Base-by-base conservation (phyloP, 140 eudicot genomes). In the Cichorium intybus region DNA sequence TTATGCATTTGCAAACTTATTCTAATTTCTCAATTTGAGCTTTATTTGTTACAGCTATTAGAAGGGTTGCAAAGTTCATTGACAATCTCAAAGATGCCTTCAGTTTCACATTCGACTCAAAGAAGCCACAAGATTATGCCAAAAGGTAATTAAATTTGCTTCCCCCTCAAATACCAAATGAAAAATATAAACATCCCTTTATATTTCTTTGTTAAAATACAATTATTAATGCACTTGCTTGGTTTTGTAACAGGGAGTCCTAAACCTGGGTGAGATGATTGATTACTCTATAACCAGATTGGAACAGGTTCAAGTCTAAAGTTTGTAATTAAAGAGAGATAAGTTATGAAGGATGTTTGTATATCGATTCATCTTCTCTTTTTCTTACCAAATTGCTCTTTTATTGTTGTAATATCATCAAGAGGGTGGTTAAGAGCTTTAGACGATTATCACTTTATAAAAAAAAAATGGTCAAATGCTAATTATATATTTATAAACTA, bases 11-110 rank as follows among this genome's bases (percentile, higher is more conserved):
- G 61, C 16, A 24, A 9, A 12, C 57, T 73, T 53, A 7, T 35
- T 68, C 10, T 27, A 5, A 20, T 10, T 62, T 24, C 24, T 7
- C 31, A 8, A 11, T 39, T 59, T 9, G 6, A 15, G 1, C 26
- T 26, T 27, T 46, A 31, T 61, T 81, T 23, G 50, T 35, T 69
- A 35, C 82, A 91, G 98, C 75, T 91, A 49, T 69, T 91, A 75
- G 96, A 87, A 75, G 98, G 98, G 39, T 72, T 91, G 73, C 98
- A 91, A 58, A 91, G 89, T 61, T 87, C 96, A 6, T 47, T 91
- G 75, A 79, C 78, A 0, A 72, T 81, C 49, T 77, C 96, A 21
- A 87, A 85, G 75, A 31, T 75, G 29, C 87, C 96, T 22, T 46
- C 95, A 55, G 73, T 72, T 69, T 77, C 87, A 24, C 86, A 85